Evolutionary conservation across 176 grass and related monocot species (phyloP), one percentile per base, ranked within the genome.

Genomic region (Carex parvula): DNA sequence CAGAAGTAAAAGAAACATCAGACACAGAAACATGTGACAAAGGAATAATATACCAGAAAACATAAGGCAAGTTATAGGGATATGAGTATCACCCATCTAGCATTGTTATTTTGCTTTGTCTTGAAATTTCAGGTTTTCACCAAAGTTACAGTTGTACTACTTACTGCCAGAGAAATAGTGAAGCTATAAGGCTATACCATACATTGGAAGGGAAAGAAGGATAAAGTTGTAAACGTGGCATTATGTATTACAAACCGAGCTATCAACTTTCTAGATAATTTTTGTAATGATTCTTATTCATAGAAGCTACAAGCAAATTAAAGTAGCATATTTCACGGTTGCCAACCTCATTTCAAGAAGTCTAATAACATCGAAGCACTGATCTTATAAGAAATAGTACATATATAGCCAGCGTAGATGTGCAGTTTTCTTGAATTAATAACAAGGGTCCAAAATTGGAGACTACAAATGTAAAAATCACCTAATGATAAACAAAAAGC

Each of bases 1-100:
- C 72, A 55, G 35, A 37, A 90, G 59, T 26, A 61, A 79, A 83
- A 8, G 5, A 83, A 53, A 50, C 6, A 68, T 83, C 46, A 52
- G 44, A 39, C 35, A 68, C 24, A 79, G 10, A 39, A 74, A 4
- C 85, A 74, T 87, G 79, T 55, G 85, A 75, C 30, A 22, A 88
- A 75, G 57, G 68, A 68, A 83, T 33, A 26, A 1, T 12, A 84
- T 52, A 30, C 22, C 2, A 22, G 32, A 81, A 81, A 46, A 62
- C 18, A 15, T 29, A 55, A 57, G 74, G 74, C 6, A 8, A 55
- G 44, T 33, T 79, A 13, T 55, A 3, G 53, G 20, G 15, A 78
- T 39, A 78, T 78, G 52, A 53, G 52, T 6, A 53, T 53, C 52
- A 16, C 20, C 13, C 26, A 78, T 14, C 52, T 39, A 56, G 11